phyloP scores from a whole-genome alignment of 192 early-diverging fungal species.

The Gryganskiella cystojenkinii region DNA sequence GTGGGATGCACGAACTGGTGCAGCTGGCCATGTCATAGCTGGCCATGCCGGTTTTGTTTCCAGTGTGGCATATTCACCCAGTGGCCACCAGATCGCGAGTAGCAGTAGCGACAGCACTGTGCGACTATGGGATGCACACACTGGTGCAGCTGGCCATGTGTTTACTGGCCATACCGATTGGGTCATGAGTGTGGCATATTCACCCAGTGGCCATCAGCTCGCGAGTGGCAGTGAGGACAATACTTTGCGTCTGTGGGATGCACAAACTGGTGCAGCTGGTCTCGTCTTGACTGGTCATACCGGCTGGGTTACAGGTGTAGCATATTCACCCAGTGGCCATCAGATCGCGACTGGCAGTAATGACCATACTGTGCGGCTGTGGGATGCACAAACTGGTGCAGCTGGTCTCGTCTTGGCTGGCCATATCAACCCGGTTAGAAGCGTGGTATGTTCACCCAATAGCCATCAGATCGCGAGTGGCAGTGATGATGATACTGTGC shows the following conservation, averaged over 20 bases:
- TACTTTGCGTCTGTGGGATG: constrained; percentile 2
- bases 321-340: background rate
- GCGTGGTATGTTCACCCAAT: constrained; percentile 8
- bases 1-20: no score
- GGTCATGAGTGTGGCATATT: no score
- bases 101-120: no score
- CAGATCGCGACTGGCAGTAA: constrained; percentile 11
- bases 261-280: constrained; percentile 2
- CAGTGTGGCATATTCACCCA: no score
- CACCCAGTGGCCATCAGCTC: constrained; percentile 7
- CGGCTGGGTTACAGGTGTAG: background rate
- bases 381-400: background rate
- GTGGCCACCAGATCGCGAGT: no score
- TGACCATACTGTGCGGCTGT: constrained; percentile 7
- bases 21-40: no score
- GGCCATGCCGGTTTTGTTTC: no score
- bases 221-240: constrained; percentile 4
- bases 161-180: no score
- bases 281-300: background rate
- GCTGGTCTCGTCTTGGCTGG: background rate
- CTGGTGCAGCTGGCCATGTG: no score
- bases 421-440: background rate
- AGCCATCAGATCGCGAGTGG: no score
- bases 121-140: no score
- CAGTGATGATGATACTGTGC: no score